Evolutionary conservation across 768 basidiomycete species (phyloP).

Genomic region (Collybiopsis luxurians): DNA sequence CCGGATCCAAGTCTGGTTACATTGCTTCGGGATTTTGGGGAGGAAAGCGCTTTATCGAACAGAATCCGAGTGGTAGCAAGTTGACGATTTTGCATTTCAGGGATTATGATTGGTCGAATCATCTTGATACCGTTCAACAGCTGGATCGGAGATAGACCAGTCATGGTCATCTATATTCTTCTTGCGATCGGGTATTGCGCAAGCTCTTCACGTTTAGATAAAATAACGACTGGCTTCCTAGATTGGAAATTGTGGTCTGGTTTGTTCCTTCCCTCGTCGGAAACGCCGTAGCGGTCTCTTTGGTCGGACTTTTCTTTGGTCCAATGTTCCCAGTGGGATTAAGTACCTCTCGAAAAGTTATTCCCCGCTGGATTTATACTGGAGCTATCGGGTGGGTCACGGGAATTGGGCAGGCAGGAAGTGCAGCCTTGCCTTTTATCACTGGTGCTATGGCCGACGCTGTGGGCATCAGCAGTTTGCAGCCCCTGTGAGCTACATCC

Average conservation of each 20-base stretch:
- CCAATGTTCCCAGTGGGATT: slow-evolving; percentile 75
- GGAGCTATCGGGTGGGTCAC: slow-evolving; percentile 69
- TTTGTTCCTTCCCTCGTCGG: slow-evolving; percentile 63
- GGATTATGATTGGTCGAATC: slow-evolving; percentile 56
- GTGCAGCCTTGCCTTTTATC: slow-evolving; percentile 70
- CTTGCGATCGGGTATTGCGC: slow-evolving; percentile 43
- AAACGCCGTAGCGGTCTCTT: slow-evolving; percentile 58
- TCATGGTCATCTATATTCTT: slow-evolving; percentile 48
- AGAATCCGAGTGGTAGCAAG: background rate
- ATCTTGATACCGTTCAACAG: slow-evolving; percentile 54
- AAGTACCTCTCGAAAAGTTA: slow-evolving; percentile 63
- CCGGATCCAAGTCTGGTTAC: slow-evolving; percentile 49
- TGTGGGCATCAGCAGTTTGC: slow-evolving; percentile 58
- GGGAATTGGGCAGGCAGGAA: slow-evolving; percentile 68
- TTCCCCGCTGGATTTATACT: slow-evolving; percentile 69
- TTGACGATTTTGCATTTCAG: slow-evolving; percentile 26
- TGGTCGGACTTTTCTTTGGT: slow-evolving; percentile 69
- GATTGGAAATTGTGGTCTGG: slow-evolving; percentile 69
- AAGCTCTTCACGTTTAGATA: background rate
- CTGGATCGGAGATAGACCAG: slow-evolving; percentile 55
- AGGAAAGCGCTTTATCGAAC: slow-evolving; percentile 22
- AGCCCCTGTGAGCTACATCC: slow-evolving; percentile 51
- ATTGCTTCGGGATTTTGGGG: slow-evolving; percentile 58
- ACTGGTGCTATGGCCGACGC: slow-evolving; percentile 65
- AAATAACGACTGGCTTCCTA: slow-evolving; percentile 15